phyloP scores from a whole-genome alignment of 1,284 basidiomycete genomes.

The Melampsora abietis-canadensis region DNA sequence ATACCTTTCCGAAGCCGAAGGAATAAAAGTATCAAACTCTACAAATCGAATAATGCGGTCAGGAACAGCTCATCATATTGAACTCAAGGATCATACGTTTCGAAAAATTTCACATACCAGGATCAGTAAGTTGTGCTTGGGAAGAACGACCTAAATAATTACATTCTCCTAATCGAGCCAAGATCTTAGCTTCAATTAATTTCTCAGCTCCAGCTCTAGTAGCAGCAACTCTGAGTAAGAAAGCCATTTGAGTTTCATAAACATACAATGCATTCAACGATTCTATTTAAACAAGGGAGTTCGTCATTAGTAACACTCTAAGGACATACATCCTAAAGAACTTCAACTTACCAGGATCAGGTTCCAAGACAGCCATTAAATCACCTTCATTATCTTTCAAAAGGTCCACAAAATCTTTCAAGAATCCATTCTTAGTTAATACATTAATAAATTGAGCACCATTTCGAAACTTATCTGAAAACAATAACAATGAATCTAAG shows the following conservation, averaged over 20 bases:
- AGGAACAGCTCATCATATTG: neutral
- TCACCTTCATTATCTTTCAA: constrained; percentile 77
- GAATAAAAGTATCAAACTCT: constrained; percentile 75
- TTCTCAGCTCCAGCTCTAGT: constrained; percentile 77
- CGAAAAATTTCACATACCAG: constrained; percentile 55
- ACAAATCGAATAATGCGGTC: neutral
- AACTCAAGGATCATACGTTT: neutral
- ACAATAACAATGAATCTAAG: constrained; percentile 66
- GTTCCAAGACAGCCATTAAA: constrained; percentile 75
- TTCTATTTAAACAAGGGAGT: constrained; percentile 26
- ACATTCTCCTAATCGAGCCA: constrained; percentile 76
- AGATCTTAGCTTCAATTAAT: constrained; percentile 72
- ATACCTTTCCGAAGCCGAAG: constrained; percentile 79
- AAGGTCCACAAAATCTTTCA: constrained; percentile 76
- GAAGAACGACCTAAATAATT: constrained; percentile 77
- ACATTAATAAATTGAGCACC: constrained; percentile 49
- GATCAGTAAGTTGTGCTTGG: constrained; percentile 74
- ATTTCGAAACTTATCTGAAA: constrained; percentile 59
- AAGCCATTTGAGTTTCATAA: constrained; percentile 87
- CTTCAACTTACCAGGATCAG: constrained; percentile 67
- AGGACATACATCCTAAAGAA: neutral
- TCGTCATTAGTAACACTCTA: neutral
- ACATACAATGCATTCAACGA: constrained; percentile 88
- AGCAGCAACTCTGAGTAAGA: constrained; percentile 79
- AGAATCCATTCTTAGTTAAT: constrained; percentile 71